Base-by-base conservation (phyloP, 768 basidiomycete genomes). In the Sarcodon sp. region DNA sequence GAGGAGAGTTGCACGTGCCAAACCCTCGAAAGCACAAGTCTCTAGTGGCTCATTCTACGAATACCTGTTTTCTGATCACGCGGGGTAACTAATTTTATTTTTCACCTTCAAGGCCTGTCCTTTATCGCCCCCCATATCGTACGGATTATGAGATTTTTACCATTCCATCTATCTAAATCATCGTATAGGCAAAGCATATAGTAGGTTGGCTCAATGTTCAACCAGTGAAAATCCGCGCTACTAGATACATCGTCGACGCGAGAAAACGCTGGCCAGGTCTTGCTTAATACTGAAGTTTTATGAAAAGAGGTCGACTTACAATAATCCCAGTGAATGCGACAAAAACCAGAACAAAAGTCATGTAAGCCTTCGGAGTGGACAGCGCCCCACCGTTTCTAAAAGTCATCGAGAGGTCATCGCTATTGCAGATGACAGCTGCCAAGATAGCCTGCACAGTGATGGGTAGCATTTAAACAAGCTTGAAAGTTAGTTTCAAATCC, bases 331-430 rank as follows among this genome's bases (percentile, higher is more conserved):
- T 82, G 51, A 90, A 72, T 5, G 87, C 85, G 33, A 88, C 87
- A 56, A 90, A 89, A 10, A 73, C 71, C 21, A 93, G 72, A 50
- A 92, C 81, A 61, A 90, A 84, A 18, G 80, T 72, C 64, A 92
- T 70, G 62, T 92, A 91, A 33, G 68, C 73, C 58, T 86, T 87
- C 38, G 79, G 80, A 47, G 76, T 70, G 27, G 71, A 77, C 45
- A 76, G 63, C 5, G 53, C 56, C 12, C 71, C 63, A 35, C 63
- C 66, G 4, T 65, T 61, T 32, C 66, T 68, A 61, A 92, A 91
- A 0, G 87, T 83, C 48, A 67, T 69, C 2, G 75, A 68, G 2
- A 76, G 63, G 46, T 75, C 63, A 18, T 80, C 75, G 0, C 75
- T 82, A 21, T 76, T 72, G 31, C 92, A 63, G 47, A 93, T 87